Evolutionary conservation across 208 protist species (phyloP), one percentile per base, ranked within the genome.

Genomic region (Leishmania amazonensis): DNA sequence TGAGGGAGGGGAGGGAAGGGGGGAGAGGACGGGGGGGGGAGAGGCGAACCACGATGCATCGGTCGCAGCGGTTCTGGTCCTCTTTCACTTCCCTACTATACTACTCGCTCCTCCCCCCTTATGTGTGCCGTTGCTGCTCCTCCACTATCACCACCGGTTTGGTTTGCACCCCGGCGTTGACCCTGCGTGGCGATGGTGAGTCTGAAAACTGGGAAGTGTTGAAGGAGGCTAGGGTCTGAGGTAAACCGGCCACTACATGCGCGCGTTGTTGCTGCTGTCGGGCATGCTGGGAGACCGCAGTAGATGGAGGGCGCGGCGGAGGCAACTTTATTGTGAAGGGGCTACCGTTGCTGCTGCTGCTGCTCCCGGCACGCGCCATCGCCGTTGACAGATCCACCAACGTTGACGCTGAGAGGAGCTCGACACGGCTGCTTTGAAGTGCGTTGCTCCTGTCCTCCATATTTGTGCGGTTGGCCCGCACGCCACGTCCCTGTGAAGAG

Each of bases 111-210:
- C 47, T 53, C 31, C n/a, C 49, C 73, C 19, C n/a, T 51, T 74
- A 24, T 28, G 45, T 15, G 35, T 76, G 35, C 35, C 8, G 73
- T 21, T 60, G 17, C 58, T 80, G 58, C 24, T 86, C 54, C n/a
- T 89, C 83, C 31, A 94, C 75, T 31, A 94, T 92, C 58, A 83
- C 91, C 28, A 94, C 89, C 17, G 90, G 88, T 57, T 95, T 90
- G 9, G 92, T 95, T 70, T 95, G 92, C 57, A 93, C 89, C 1
- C 62, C 85, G 1, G 75, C 83, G n/a, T 92, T 87, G 49, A 86
- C 84, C 42, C 57, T 89, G 15, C 24, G 47, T 8, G 21, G 75
- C 57, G 40, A 58, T 45, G 54, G 53, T 11, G 71, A 77, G 28
- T 72, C 76, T 35, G 58, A 64, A 40, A 47, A 35, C 49, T 42